A percentile compares a stretch with the other conserved stretches of the same genome.
Evolutionary conservation across 2,329 filamentous ascomycete species (phyloP).

Genomic region (Phaeoacremonium minimum): DNA sequence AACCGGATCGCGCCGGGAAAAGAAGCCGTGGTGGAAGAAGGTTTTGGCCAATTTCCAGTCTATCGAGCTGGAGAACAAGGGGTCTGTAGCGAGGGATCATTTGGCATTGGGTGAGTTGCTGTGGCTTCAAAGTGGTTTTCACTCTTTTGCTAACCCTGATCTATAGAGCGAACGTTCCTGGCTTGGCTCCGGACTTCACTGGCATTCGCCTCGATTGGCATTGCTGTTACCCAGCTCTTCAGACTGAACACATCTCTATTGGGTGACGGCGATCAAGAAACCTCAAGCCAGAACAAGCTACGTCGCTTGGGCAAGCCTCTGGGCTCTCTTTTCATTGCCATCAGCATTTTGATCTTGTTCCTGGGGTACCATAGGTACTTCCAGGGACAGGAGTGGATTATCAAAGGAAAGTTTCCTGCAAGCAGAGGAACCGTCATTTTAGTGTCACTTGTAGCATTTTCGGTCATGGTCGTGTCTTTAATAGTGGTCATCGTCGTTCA

Average conservation of each 20-base stretch:
- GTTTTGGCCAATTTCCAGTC: conserved; percentile 46
- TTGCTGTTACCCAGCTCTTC: conserved; percentile 81
- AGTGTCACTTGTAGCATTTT: conserved; percentile 61
- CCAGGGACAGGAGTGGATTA: conserved; percentile 74
- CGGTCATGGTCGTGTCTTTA: conserved; percentile 56
- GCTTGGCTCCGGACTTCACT: conserved; percentile 82
- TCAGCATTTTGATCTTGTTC: conserved; percentile 70
- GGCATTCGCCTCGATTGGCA: conserved; percentile 76
- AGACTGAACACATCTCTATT: conserved; percentile 67
- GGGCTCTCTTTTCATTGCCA: conserved; percentile 71
- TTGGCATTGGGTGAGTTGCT: conserved; percentile 64
- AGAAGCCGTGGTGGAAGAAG: conserved; percentile 46
- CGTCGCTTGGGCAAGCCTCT: conserved; percentile 68
- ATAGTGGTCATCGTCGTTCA: conserved; percentile 6
- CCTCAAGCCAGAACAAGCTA: conserved; percentile 37
- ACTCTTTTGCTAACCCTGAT: too few relatives aligned
- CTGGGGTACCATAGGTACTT: conserved; percentile 78
- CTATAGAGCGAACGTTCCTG: conserved; percentile 73
- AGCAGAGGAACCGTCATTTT: conserved; percentile 62
- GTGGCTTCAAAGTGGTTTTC: too few relatives aligned
- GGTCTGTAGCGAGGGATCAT: conserved; percentile 78
- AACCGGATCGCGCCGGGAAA: conserved; percentile 6
- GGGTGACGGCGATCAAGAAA: conserved; percentile 20
- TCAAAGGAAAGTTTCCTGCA: conserved; percentile 59
- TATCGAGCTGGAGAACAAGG: conserved; percentile 81